phyloP scores from a whole-genome alignment of 176 grass and related monocot species.

The Aegilops speltoides region DNA sequence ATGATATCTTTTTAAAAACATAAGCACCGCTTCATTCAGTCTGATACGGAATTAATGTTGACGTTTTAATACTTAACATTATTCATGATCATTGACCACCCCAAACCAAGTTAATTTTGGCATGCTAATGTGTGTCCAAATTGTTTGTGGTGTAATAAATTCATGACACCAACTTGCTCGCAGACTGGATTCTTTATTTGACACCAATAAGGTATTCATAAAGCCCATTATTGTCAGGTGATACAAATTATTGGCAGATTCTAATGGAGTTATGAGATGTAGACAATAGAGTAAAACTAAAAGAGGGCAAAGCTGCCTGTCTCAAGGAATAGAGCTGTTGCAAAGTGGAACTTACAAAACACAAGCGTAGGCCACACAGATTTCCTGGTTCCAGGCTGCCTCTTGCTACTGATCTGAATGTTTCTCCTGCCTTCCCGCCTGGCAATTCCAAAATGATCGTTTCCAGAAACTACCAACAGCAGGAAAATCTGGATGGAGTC shows the following conservation, averaged over 20 bases:
- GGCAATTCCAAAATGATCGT: slow-evolving; percentile 12
- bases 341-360: slow-evolving; percentile 16
- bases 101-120: slow-evolving; percentile 1
- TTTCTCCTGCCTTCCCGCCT: slow-evolving; percentile 19
- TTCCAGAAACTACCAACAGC: background rate
- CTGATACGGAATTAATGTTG: slow-evolving; percentile 4
- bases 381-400: slow-evolving; percentile 25
- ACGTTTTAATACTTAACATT: slow-evolving; percentile 13
- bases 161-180: slow-evolving; percentile 22
- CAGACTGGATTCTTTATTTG: slow-evolving; percentile 26
- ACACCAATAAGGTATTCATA: slow-evolving; percentile 25
- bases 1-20: background rate
- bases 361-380: background rate
- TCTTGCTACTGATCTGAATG: slow-evolving; percentile 22
- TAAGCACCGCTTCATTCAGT: background rate
- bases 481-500: background rate
- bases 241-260: slow-evolving; percentile 19
- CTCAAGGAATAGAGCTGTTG: slow-evolving; percentile 21
- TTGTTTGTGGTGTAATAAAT: background rate
- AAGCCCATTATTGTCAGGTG: background rate
- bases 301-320: slow-evolving; percentile 15
- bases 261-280: slow-evolving; percentile 17
- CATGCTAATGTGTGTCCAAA: slow-evolving; percentile 16
- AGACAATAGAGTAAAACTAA: slow-evolving; percentile 18
- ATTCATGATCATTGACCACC: slow-evolving; percentile 13